These are phyloP conservation scores for Brassica nigra DNA, from an alignment of 345 rosid species.

Conservation along the genomic window DNA sequence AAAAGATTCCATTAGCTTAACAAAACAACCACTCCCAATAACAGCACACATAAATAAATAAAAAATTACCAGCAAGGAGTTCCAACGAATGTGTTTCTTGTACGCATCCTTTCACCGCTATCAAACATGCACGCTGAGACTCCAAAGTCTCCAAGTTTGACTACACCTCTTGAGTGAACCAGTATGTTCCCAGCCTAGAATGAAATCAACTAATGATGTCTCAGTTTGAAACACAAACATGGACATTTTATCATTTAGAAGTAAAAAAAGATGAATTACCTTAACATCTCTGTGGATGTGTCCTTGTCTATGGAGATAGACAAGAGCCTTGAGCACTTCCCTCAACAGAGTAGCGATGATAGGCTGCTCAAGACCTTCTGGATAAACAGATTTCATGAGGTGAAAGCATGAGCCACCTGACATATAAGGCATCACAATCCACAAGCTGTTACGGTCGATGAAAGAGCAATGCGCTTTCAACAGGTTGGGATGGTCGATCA, in stretches of 20 bases:
- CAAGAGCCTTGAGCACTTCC: slow-evolving; percentile 83
- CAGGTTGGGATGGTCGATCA: slow-evolving; percentile 72
- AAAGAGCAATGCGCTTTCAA: slow-evolving; percentile 77
- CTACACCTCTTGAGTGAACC: slow-evolving; percentile 62
- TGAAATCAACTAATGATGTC: background rate
- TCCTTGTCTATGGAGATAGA: slow-evolving; percentile 79
- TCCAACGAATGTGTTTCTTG: slow-evolving; percentile 86
- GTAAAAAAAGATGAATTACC: slow-evolving; percentile 41
- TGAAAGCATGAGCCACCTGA: slow-evolving; percentile 85
- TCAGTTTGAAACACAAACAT: background rate
- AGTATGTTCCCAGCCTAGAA: slow-evolving; percentile 82
- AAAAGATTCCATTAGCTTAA: background rate
- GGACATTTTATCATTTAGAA: background rate
- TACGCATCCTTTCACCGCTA: slow-evolving; percentile 78
- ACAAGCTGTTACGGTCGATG: slow-evolving; percentile 57
- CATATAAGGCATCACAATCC: slow-evolving; percentile 98
- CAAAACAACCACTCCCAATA: background rate
- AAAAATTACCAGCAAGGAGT: slow-evolving; percentile 73
- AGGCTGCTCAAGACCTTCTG: slow-evolving; percentile 86
- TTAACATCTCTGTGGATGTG: slow-evolving; percentile 95
- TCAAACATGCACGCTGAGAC: slow-evolving; percentile 97
- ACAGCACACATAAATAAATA: no score
- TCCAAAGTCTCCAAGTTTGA: slow-evolving; percentile 86
- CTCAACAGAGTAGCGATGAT: slow-evolving; percentile 71
- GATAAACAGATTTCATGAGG: slow-evolving; percentile 67